Evolutionary conservation across 495 filamentous ascomycete species (phyloP).

Genomic region (Daldinia loculata): DNA sequence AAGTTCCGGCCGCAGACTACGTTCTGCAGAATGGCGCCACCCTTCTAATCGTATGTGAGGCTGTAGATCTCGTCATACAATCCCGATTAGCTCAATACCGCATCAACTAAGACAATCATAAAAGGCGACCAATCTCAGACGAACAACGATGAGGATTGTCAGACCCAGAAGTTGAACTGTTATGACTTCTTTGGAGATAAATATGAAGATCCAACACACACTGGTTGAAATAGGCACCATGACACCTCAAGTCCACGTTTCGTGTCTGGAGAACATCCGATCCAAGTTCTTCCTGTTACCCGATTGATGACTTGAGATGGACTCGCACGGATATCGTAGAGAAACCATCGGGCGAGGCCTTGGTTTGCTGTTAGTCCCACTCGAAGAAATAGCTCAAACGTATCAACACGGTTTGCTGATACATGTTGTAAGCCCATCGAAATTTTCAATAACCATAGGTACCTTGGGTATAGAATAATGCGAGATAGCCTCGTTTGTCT

Average conservation of each 20-base stretch:
- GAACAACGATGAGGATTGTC: conserved; percentile 37
- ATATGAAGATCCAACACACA: conserved; percentile 28
- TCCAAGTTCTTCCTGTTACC: conserved; percentile 8
- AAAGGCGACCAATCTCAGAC: conserved; percentile 40
- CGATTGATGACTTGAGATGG: conserved; percentile 27
- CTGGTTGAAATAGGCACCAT: conserved; percentile 32
- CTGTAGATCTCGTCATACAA: conserved; percentile 37
- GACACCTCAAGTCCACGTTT: conserved; percentile 29
- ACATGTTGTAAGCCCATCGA: conserved; percentile 35
- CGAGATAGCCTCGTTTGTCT: conserved; percentile 27
- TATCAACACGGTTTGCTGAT: conserved; percentile 30
- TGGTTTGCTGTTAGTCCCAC: conserved; percentile 25
- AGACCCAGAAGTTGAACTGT: conserved; percentile 38
- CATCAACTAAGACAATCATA: conserved; percentile 38
- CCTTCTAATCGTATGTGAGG: conserved; percentile 26
- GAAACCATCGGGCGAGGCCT: conserved; percentile 36
- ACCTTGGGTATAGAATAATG: conserved; percentile 16
- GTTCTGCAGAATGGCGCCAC: conserved; percentile 25
- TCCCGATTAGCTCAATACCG: conserved; percentile 25
- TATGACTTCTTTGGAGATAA: conserved; percentile 41
- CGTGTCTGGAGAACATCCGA: conserved; percentile 16
- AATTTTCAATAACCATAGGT: conserved; percentile 22
- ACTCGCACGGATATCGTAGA: conserved; percentile 30
- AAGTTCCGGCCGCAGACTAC: conserved; percentile 12
- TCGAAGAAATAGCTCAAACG: conserved; percentile 12